These are phyloP conservation scores for Berkeleyomyces basicola DNA, from an alignment of 2,329 filamentous ascomycete species.

Conservation along the genomic window DNA sequence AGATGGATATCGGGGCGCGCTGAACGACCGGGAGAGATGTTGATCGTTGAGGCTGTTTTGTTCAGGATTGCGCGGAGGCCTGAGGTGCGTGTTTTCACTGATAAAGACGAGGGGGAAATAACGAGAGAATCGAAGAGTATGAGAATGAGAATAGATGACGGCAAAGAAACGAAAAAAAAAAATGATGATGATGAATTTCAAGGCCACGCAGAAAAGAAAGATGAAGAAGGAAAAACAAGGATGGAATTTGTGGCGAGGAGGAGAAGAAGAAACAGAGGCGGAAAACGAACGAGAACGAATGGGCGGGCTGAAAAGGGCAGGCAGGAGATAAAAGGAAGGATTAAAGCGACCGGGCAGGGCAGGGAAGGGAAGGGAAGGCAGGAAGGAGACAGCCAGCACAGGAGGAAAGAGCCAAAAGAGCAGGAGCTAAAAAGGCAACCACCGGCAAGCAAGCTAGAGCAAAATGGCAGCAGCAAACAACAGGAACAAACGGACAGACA, in stretches of 20 bases:
- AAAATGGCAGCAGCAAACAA: not conserved
- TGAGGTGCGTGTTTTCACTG: not conserved
- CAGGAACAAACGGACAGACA: not conserved
- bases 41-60: not conserved
- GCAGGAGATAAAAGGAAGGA: conserved; percentile 1
- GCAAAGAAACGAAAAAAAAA: conserved; percentile 1
- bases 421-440: not conserved
- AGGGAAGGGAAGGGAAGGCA: not conserved
- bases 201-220: not conserved
- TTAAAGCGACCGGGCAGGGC: not conserved
- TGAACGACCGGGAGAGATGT: not conserved
- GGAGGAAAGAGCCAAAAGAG: not conserved
- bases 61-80: not conserved
- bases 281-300: not conserved
- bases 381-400: not conserved
- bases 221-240: not conserved
- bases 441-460: not conserved
- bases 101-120: not conserved
- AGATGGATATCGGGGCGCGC: not conserved
- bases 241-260: not conserved
- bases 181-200: not conserved
- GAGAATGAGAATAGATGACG: not conserved
- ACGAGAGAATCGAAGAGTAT: not conserved
- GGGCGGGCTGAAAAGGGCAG: not conserved
- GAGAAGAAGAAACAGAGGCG: not conserved